phyloP scores from a whole-genome alignment of 2,329 filamentous ascomycete genomes.

The Colletotrichum navitas region DNA sequence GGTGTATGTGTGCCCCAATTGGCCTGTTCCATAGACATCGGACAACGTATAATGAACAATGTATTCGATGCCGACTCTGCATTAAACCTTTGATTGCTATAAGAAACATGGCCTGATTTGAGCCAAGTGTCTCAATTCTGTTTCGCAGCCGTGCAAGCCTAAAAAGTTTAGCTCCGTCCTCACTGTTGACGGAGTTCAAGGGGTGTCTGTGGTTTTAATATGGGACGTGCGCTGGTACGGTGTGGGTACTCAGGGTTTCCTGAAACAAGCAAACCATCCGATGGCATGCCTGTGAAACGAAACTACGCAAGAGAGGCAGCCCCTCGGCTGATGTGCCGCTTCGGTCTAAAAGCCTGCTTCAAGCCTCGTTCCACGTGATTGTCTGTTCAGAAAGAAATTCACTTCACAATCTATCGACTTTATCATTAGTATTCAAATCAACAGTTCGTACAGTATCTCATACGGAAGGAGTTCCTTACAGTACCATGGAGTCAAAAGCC shows the following conservation, averaged over 20 bases:
- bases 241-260: too few relatives aligned
- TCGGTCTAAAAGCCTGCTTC: neutral
- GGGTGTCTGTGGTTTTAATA: neutral
- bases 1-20: too few relatives aligned
- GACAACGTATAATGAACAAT: neutral
- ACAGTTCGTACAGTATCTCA: too few relatives aligned
- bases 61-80: too few relatives aligned
- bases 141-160: conserved; percentile 3
- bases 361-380: neutral
- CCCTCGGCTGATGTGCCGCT: neutral
- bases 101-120: neutral
- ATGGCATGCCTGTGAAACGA: neutral
- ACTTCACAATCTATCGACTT: neutral
- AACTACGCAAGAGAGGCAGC: neutral
- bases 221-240: conserved; percentile 9
- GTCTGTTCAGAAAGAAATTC: too few relatives aligned
- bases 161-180: neutral
- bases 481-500: conserved; percentile 15
- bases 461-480: neutral
- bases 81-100: neutral
- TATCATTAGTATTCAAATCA: neutral
- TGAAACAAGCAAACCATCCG: conserved; percentile 4
- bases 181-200: too few relatives aligned
- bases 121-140: neutral
- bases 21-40: neutral